Evolutionary conservation across 208 protist genomes (phyloP), one percentile per base, ranked within the genome.

Genomic region (Leishmania gerbilli): DNA sequence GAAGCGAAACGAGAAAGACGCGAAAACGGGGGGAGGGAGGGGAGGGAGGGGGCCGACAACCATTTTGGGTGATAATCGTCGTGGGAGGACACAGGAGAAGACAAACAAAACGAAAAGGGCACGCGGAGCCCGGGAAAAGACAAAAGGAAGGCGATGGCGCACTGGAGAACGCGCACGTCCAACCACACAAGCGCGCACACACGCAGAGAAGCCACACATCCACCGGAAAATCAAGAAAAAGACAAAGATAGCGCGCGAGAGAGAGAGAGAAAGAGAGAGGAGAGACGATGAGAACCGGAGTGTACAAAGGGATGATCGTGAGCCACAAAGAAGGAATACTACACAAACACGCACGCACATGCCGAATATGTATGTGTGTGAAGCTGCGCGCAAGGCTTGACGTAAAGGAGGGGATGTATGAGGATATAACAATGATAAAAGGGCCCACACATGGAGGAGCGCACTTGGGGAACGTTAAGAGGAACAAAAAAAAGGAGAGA

Each of bases 351-450:
- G 47, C 40, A 53, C 45, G 51, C 69, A 53, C 45, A 51, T 74
- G 45, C 47, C 62, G 31, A 15, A 34, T 74, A 51, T n/a, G 74
- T 34, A 64, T 60, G 74, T 15, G 74, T 67, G 74, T 77, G 40
- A 42, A 19, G 31, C 27, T 45, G 31, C 49, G 19, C 53, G 51
- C n/a, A 67, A 40, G 31, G 34, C 56, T 8, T 77, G 13, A 64
- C 47, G 53, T 2, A 76, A 76, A 40, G 47, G 72, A 49, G 40
- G 67, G 24, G 27, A 19, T 21, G 40, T 19, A 42, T 53, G 69
- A 55, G 13, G 45, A 74, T 74, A 74, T 74, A 55, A 74, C 69
- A n/a, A n/a, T 71, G 67, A 71, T 8, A 47, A 47, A 71, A 42
- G 67, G 37, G 67, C 34, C 67, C 67, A n/a, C 31, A 31, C 31